Base-by-base conservation (phyloP, 768 basidiomycete species). In the Boletus speciosus region DNA sequence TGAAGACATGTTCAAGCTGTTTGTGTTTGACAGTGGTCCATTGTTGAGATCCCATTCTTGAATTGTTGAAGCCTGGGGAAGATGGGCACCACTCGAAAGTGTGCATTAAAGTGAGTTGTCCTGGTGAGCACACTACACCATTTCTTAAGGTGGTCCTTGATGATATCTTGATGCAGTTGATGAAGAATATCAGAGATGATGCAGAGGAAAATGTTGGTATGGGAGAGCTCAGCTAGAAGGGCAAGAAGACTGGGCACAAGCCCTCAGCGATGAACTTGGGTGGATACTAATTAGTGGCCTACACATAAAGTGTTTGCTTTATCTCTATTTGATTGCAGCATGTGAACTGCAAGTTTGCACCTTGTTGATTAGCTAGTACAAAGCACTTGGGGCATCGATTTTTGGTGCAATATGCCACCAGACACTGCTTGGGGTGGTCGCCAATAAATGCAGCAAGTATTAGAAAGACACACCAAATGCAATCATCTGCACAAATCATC, bases 401-500 rank as follows among this genome's bases (percentile, higher is more conserved):
- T 27, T 56, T 31, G 2, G 50, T 14, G 12, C 41, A 56, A 5
- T 50, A 47, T 0, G 12, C 27, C 0, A 56, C 40, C 2, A 56
- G 6, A 6, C 56, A 57, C 8, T 57, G 51, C 6, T 57, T 27
- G 1, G 38, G 52, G 5, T 57, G 52, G 9, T 57, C 35, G 0
- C 52, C 35, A 1, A 57, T 49, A 2, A 5, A 57, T 0, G 43
- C 27, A 0, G 56, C 52, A 6, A 57, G 52, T 3, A 57, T 32
- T 1, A 43, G 52, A 6, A n/a, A 49, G 21, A 57, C 16, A 0
- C 6, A 1, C 0, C 1, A 14, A 10, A 57, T 15, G 0, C 0
- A 37, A 6, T 52, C 45, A 47, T 58, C 49, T 2, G 45, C 39
- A 39, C 52, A 57, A 1, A 57, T 44, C 52, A 57, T 54, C 3